Evolutionary conservation across 768 basidiomycete species (phyloP), one percentile per base, ranked within the genome.

Genomic region (Podaxis mareebaensis): DNA sequence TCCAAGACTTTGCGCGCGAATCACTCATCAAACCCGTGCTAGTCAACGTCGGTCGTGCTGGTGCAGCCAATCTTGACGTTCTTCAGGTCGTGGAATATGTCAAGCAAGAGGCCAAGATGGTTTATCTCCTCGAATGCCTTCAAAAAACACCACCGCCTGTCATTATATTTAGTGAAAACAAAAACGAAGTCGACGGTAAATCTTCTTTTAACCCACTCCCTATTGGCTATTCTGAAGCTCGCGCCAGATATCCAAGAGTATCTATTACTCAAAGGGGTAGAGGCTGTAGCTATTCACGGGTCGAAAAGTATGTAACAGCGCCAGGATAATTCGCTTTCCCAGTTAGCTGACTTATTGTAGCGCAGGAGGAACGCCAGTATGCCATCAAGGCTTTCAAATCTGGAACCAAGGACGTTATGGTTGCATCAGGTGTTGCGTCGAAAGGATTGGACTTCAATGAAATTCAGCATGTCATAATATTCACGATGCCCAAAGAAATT

Each of bases 41-140:
- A 33, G 95, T 99, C 67, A 99, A 99, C 73, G 96, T 99, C 49
- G 96, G 97, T 24, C 91, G 97, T 71, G 96, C 97, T 6, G 97
- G 97, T 70, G 97, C 97, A 22, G 97, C 97, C 46, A 96, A 96
- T 75, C 76, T 99, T 74, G 96, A 99, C 71, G 95, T 99, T 2
- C 82, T 99, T 30, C 95, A 95, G 71, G 92, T 98, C 33, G 93
- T 99, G 22, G 97, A 99, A 78, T 99, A 97, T 69, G 97, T 99
- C 69, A 99, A 99, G 77, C 95, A 97, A 73, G 97, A 99, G 76
- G 97, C 97, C 0, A 99, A 99, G 77, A 99, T 99, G 97, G 96
- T 99, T 1, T 99, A 99, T 75, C 83, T 99, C 15, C 81, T 99
- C 53, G 97, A 99, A 75, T 98, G 96, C 74, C 76, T 99, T 65